These are phyloP conservation scores for Platanthera zijinensis DNA, from an alignment of 106 monocot genomes.

Conservation along the genomic window DNA sequence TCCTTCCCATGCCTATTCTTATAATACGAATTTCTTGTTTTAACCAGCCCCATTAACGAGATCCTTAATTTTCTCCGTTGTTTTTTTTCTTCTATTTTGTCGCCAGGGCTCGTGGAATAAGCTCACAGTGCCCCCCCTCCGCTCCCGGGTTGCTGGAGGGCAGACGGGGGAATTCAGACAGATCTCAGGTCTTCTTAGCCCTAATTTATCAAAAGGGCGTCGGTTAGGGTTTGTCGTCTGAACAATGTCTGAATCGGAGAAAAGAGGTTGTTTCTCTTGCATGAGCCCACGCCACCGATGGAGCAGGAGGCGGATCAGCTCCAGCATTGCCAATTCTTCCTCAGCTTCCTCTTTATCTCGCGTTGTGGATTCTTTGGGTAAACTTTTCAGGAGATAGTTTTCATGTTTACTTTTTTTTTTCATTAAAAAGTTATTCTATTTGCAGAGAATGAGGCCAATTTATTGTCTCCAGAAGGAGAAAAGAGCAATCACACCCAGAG, in stretches of 20 bases:
- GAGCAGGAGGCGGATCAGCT: slow-evolving; percentile 9
- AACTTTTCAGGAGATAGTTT: no score
- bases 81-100: neutral
- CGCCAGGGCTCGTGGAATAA: neutral
- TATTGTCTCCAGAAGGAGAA: neutral
- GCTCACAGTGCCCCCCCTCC: neutral
- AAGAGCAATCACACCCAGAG: neutral
- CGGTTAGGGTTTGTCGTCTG: neutral
- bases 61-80: neutral
- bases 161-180: neutral
- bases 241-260: neutral
- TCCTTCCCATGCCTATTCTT: neutral
- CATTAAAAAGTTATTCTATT: neutral
- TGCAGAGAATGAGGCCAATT: slow-evolving; percentile 3
- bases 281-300: slow-evolving; percentile 20
- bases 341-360: slow-evolving; percentile 14
- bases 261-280: slow-evolving; percentile 40
- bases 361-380: slow-evolving; percentile 27
- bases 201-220: neutral
- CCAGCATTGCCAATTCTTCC: neutral
- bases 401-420: neutral
- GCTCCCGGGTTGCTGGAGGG: neutral
- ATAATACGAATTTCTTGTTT: neutral
- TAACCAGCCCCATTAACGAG: neutral
- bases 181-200: neutral